Conservation (phyloP, 768 basidiomycete genomes). For the Pholiota microspora region DNA sequence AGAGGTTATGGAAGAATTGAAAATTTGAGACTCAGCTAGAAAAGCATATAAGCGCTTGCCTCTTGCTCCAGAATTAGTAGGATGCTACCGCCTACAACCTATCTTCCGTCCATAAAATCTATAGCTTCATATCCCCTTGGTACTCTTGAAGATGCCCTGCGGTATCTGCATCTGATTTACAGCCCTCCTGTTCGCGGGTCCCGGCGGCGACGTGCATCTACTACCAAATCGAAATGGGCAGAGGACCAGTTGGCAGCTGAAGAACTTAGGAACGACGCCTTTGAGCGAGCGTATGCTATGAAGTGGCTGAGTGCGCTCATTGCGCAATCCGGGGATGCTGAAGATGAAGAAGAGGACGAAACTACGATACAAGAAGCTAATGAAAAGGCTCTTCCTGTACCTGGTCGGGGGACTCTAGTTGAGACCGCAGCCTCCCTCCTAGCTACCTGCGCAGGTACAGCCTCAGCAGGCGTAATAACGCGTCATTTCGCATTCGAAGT, state of each 20-base stretch:
- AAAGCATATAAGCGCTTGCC: too few species aligned
- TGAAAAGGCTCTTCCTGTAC: too few species aligned
- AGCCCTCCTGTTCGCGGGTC: slow-evolving; percentile 63
- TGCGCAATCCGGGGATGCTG: slow-evolving; percentile 27
- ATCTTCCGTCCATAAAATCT: slow-evolving; percentile 51
- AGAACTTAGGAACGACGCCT: slow-evolving; percentile 50
- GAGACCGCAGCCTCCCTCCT: slow-evolving; percentile 58
- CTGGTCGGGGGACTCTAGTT: too few species aligned
- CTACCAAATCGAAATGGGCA: neutral
- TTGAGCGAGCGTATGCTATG: slow-evolving; percentile 68
- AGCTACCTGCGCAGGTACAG: slow-evolving; percentile 62
- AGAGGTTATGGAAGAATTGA: too few species aligned
- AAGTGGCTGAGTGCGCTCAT: slow-evolving; percentile 76
- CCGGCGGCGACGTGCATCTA: slow-evolving; percentile 30
- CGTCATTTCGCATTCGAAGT: slow-evolving; percentile 49
- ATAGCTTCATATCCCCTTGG: slow-evolving; percentile 33
- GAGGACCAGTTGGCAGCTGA: slow-evolving; percentile 18
- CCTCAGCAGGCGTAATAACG: slow-evolving; percentile 56
- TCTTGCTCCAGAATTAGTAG: too few species aligned
- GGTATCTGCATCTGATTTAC: slow-evolving; percentile 54
- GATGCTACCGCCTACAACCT: slow-evolving; percentile 44
- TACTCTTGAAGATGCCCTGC: slow-evolving; percentile 42
- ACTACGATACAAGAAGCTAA: slow-evolving; percentile 22
- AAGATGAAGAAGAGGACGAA: slow-evolving; percentile 14
- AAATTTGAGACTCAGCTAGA: too few species aligned